Percentiles rank a stretch among this genome's conserved stretches.
Evolutionary conservation across 768 basidiomycete species (phyloP).

Genomic region (Amanita jacksonii): DNA sequence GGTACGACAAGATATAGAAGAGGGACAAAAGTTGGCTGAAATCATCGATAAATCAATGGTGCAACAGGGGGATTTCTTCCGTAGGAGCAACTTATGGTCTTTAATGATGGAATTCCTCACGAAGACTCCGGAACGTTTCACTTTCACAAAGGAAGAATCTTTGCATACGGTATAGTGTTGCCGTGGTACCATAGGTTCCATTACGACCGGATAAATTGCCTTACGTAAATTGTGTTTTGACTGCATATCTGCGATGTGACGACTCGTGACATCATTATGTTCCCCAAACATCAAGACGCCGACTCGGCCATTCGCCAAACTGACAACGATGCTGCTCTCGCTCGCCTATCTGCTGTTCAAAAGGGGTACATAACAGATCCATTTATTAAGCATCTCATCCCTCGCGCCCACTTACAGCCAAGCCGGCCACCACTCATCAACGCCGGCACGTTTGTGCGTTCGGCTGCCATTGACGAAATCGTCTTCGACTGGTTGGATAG

Average conservation of each 20-base stretch:
- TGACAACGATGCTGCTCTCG: conserved; percentile 74
- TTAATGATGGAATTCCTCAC: conserved; percentile 57
- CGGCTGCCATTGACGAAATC: conserved; percentile 69
- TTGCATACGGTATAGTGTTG: too few species aligned
- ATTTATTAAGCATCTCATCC: conserved; percentile 58
- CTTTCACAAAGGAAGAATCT: conserved; percentile 7
- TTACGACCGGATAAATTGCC: too few species aligned
- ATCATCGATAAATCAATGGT: conserved; percentile 61
- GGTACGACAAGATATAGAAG: conserved; percentile 76
- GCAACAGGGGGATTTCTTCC: conserved; percentile 49
- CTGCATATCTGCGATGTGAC: neutral
- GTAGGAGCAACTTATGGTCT: conserved; percentile 66
- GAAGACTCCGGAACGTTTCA: conserved; percentile 34
- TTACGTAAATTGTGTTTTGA: too few species aligned
- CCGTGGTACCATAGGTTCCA: too few species aligned
- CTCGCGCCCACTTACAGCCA: conserved; percentile 50
- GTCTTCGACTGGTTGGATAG: conserved; percentile 55
- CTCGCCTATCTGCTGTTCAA: conserved; percentile 77
- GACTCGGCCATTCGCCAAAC: conserved; percentile 67
- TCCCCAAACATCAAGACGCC: conserved; percentile 23
- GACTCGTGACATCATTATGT: conserved; percentile 6
- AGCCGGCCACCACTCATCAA: conserved; percentile 87
- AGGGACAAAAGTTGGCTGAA: conserved; percentile 63
- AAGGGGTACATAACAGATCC: conserved; percentile 77
- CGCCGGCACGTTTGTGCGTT: conserved; percentile 85